These are phyloP conservation scores for Mycena polygramma DNA, from an alignment of 768 basidiomycete species.

Conservation along the genomic window DNA sequence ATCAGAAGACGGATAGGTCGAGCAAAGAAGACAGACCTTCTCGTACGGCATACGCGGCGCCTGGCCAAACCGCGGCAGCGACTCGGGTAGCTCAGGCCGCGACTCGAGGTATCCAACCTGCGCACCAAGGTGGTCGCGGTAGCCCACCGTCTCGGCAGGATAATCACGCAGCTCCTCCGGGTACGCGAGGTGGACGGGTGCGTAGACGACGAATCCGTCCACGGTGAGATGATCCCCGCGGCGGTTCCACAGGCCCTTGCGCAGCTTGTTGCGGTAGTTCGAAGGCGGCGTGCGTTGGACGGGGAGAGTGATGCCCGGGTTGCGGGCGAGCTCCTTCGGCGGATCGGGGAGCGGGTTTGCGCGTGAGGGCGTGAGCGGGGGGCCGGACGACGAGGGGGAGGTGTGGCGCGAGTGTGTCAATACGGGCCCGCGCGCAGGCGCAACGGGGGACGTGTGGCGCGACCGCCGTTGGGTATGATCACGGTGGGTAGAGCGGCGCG, in stretches of 20 bases:
- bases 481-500: slow-evolving; percentile 32
- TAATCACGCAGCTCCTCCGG: slow-evolving; percentile 73
- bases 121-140: slow-evolving; percentile 64
- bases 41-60: slow-evolving; percentile 70
- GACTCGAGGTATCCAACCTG: slow-evolving; percentile 53
- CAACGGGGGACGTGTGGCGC: slow-evolving; percentile 28
- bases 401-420: slow-evolving; percentile 30
- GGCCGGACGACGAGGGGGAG: slow-evolving; percentile 28
- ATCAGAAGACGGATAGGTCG: slow-evolving; percentile 14
- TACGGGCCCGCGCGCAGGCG: slow-evolving; percentile 36
- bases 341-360: slow-evolving; percentile 44
- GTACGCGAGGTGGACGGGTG: slow-evolving; percentile 66
- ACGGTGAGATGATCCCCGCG: slow-evolving; percentile 78
- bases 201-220: slow-evolving; percentile 73
- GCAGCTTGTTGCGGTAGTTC: slow-evolving; percentile 50
- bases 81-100: slow-evolving; percentile 72
- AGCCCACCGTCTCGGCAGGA: slow-evolving; percentile 68
- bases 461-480: slow-evolving; percentile 32
- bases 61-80: slow-evolving; percentile 69
- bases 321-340: slow-evolving; percentile 36
- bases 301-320: slow-evolving; percentile 34
- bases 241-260: slow-evolving; percentile 80
- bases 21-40: slow-evolving; percentile 50
- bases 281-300: slow-evolving; percentile 44
- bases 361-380: slow-evolving; percentile 33